A percentile compares a stretch with the other conserved stretches of the same genome.
Conservation (phyloP, 1,139 yeast genomes). For the Kluyveromyces marxianus region DNA sequence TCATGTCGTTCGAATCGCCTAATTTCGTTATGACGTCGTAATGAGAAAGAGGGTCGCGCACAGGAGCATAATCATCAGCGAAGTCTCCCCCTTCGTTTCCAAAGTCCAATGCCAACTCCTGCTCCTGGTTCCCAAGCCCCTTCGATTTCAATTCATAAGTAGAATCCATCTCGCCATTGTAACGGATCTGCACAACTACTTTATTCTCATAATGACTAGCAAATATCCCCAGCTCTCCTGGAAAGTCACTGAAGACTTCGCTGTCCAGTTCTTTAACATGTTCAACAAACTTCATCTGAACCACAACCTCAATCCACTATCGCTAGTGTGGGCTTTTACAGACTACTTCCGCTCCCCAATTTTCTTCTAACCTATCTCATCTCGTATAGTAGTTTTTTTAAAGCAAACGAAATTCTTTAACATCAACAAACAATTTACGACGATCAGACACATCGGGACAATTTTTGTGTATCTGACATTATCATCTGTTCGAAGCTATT, state of each 20-base stretch:
- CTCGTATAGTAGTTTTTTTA: too few relatives aligned
- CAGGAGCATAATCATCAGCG: constrained; percentile 14
- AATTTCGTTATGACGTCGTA: constrained; percentile 22
- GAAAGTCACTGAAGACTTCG: background rate
- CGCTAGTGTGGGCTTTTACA: too few relatives aligned
- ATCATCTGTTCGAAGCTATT: too few relatives aligned
- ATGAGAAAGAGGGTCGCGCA: constrained; percentile 22
- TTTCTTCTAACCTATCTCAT: too few relatives aligned
- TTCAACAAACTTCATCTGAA: background rate
- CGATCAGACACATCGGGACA: too few relatives aligned
- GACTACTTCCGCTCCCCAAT: too few relatives aligned
- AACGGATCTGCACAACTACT: constrained; percentile 29
- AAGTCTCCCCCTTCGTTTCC: constrained; percentile 14
- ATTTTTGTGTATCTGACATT: too few relatives aligned
- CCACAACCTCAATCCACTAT: background rate
- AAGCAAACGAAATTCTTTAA: too few relatives aligned
- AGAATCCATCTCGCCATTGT: constrained; percentile 37
- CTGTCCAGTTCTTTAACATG: constrained; percentile 1
- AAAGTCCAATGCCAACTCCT: constrained; percentile 10
- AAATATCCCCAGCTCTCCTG: constrained; percentile 8
- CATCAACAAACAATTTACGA: too few relatives aligned
- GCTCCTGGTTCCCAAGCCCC: constrained; percentile 12
- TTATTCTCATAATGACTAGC: constrained; percentile 27
- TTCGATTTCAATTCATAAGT: constrained; percentile 31
- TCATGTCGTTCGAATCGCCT: constrained; percentile 27